Conservation (phyloP, 345 rosid genomes). For the Gossypium sturtianum region DNA sequence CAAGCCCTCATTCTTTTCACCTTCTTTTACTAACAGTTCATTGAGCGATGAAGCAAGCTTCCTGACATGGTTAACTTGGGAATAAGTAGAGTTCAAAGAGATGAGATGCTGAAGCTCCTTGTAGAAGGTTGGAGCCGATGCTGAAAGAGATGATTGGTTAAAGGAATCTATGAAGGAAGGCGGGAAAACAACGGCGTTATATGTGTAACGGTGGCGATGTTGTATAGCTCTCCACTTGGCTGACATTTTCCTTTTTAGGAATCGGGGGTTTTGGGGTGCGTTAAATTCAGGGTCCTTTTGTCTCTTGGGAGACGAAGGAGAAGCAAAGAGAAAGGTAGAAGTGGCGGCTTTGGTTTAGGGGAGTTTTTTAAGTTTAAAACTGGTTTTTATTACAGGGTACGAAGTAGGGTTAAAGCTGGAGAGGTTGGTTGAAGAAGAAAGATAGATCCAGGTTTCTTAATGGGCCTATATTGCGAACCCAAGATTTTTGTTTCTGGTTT, state of each 20-base stretch:
- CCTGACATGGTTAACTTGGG: slow-evolving; percentile 69
- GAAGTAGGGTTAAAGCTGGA: background rate
- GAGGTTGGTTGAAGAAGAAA: background rate
- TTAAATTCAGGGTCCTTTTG: background rate
- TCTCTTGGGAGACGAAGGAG: background rate
- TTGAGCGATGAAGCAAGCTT: slow-evolving; percentile 55
- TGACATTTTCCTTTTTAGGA: slow-evolving; percentile 44
- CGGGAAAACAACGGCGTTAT: slow-evolving; percentile 78
- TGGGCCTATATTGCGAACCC: background rate
- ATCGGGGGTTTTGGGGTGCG: background rate
- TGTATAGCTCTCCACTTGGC: slow-evolving; percentile 97
- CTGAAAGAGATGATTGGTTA: slow-evolving; percentile 27
- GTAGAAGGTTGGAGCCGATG: slow-evolving; percentile 38
- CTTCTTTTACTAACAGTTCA: slow-evolving; percentile 30
- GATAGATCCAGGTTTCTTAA: background rate
- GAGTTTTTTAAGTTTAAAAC: background rate
- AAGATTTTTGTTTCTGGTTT: background rate
- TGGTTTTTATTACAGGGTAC: background rate
- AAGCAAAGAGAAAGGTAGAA: background rate
- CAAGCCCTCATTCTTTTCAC: slow-evolving; percentile 16
- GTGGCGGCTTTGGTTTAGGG: background rate
- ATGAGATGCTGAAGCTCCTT: slow-evolving; percentile 39
- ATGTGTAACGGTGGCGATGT: slow-evolving; percentile 93
- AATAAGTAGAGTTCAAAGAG: slow-evolving; percentile 68
- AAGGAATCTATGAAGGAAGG: slow-evolving; percentile 41